A percentile compares a stretch with the other conserved stretches of the same genome.
phyloP scores from a whole-genome alignment of 257 asterid genomes.

The Buddleja alternifolia region DNA sequence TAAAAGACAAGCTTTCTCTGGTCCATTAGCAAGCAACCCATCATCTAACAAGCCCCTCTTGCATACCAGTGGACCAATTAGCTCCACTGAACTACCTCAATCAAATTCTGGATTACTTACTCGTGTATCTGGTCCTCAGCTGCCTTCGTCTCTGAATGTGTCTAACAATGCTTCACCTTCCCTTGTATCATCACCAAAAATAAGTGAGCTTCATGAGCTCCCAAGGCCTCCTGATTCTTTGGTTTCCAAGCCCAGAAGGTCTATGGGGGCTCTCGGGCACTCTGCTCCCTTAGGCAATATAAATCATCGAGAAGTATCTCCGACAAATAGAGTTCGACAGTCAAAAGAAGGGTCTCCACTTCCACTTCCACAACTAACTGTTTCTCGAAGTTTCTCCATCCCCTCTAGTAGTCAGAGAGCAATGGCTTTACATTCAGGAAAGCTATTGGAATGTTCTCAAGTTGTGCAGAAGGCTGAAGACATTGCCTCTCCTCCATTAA shows the following conservation, averaged over 20 bases:
- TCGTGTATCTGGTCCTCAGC: conserved; percentile 48
- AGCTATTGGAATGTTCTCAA: conserved; percentile 59
- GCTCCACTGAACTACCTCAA: conserved; percentile 55
- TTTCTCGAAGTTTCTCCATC: conserved; percentile 83
- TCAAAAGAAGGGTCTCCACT: conserved; percentile 67
- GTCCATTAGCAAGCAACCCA: conserved; percentile 81
- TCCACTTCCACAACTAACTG: conserved; percentile 72
- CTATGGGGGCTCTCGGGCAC: conserved; percentile 60
- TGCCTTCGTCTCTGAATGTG: conserved; percentile 45
- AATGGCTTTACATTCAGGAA: conserved; percentile 48
- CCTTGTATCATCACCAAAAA: conserved; percentile 71
- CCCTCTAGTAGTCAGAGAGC: conserved; percentile 66
- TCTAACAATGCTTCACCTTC: conserved; percentile 69
- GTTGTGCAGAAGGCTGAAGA: conserved; percentile 48
- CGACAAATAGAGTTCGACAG: conserved; percentile 55
- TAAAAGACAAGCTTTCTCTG: conserved; percentile 79
- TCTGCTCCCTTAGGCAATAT: conserved; percentile 75
- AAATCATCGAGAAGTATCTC: conserved; percentile 66
- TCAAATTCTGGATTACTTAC: conserved; percentile 48
- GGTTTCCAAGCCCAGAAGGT: conserved; percentile 49
- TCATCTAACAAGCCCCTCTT: conserved; percentile 54
- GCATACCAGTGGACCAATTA: conserved; percentile 63
- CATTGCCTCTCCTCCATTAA: conserved; percentile 75
- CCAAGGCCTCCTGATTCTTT: conserved; percentile 93
- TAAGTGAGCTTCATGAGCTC: conserved; percentile 95